Evolutionary conservation across 208 protist genomes (phyloP).

Genomic region (Endotrypanum monterogeii): DNA sequence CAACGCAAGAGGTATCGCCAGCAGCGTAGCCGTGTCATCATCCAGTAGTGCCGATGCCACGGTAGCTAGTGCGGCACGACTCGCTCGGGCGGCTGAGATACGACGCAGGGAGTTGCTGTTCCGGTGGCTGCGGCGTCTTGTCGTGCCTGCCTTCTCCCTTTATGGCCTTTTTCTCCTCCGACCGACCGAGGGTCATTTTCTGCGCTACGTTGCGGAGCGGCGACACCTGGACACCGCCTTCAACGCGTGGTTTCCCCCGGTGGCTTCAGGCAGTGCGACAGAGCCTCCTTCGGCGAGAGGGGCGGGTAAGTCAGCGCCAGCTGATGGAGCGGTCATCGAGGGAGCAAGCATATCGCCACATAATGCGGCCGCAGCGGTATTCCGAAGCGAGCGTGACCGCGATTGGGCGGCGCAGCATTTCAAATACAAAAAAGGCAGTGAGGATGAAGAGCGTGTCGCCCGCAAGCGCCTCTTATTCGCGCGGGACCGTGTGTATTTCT

Average conservation of each 20-base stretch:
- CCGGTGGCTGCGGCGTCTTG: slow-evolving; percentile 57
- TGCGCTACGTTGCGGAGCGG: slow-evolving; percentile 74
- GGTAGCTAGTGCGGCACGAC: not conserved
- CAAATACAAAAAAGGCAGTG: slow-evolving; percentile 26
- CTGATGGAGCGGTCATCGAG: not conserved
- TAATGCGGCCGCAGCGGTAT: slow-evolving; percentile 4
- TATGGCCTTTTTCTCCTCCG: slow-evolving; percentile 66
- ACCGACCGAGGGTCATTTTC: slow-evolving; percentile 76
- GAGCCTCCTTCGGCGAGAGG: not conserved
- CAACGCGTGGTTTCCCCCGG: slow-evolving; percentile 61
- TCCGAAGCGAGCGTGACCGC: slow-evolving; percentile 25
- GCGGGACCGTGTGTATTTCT: slow-evolving; percentile 38
- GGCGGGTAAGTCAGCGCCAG: not conserved
- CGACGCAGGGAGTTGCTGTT: slow-evolving; percentile 39
- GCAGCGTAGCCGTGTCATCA: not conserved
- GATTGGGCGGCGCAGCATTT: slow-evolving; percentile 35
- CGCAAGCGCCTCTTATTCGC: slow-evolving; percentile 56
- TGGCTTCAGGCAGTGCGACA: slow-evolving; percentile 2
- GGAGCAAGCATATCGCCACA: not conserved
- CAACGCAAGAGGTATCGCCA: not conserved
- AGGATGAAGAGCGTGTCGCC: slow-evolving; percentile 48
- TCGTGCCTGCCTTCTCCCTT: slow-evolving; percentile 56
- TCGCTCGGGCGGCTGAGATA: slow-evolving; percentile 40
- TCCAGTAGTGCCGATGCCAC: not conserved
- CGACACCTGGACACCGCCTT: slow-evolving; percentile 61